Base-by-base conservation (phyloP, 108 stramenopile genomes). In the Cyclotella cryptica region DNA sequence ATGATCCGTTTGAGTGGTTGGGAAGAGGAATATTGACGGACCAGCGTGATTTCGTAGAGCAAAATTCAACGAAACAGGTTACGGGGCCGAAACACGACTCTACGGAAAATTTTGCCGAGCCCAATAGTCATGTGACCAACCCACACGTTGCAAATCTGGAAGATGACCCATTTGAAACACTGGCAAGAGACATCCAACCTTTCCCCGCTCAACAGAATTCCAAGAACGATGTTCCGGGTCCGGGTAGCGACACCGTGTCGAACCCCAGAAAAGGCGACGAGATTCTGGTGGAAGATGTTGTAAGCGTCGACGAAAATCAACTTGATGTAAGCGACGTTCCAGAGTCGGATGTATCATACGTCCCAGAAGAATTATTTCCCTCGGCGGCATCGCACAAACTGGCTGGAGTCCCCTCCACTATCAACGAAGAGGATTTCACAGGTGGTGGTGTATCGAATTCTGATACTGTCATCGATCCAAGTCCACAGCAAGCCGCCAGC, bases 1-100 rank as follows among this genome's bases (percentile, higher is more conserved):
- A 65, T 65, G 26, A 65, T 29, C 64, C 64, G 18, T 65, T 65
- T 13, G 64, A 65, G 13, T 65, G 64, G 64, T 21, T 65, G 45
- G 64, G 64, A 21, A 44, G 44, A 65, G 64, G 45, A 24, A 26
- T 65, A 24, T 10, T 46, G 21, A 65, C 45, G 45, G 64, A 65
- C 35, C 44, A 46, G 35, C 22, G 21, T 1, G 35, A 39, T 39
- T n/a, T 35, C 19, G 35, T 8, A 1, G 60, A 39, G 14, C 30
- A 61, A 61, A 30, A 39, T 30, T 13, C 60, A 65, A 26, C 28
- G 43, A 65, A 65, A 9, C 10, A 22, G 18, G 22, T 46, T 51
- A 18, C 18, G 19, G 49, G 3, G 24, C 45, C n/a, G 22, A 30
- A 1, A 26, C 11, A 26, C 26, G 21, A 22, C 4, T 10, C 43